Evolutionary conservation across 257 asterid species (phyloP).

Genomic region (Salvia hispanica): DNA sequence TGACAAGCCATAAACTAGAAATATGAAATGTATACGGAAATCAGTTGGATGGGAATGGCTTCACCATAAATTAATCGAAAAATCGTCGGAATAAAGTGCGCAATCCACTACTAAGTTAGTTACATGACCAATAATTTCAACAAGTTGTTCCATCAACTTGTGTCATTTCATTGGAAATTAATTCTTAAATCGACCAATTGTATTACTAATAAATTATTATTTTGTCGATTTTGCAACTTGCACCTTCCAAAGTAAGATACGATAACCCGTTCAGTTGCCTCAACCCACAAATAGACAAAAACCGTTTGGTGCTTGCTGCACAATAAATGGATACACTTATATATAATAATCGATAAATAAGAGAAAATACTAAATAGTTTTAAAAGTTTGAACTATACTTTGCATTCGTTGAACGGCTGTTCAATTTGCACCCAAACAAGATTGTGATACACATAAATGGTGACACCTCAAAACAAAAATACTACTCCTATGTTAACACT

Average conservation of each 20-base stretch:
- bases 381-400: no score
- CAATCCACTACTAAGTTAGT: slow-evolving; percentile 27
- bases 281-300: slow-evolving; percentile 25
- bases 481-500: no score
- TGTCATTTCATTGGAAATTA: slow-evolving; percentile 1
- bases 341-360: no score
- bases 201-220: neutral
- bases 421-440: no score
- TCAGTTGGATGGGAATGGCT: neutral
- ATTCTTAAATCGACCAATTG: slow-evolving; percentile 7
- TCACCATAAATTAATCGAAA: neutral
- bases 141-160: slow-evolving; percentile 30
- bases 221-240: slow-evolving; percentile 31
- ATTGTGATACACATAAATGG: no score
- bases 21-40: no score
- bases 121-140: slow-evolving; percentile 14
- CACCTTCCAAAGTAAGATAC: slow-evolving; percentile 26
- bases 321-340: neutral
- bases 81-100: slow-evolving; percentile 20
- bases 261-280: slow-evolving; percentile 10
- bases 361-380: no score
- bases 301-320: neutral
- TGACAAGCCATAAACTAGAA: no score
- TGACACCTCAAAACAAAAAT: no score
- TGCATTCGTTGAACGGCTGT: no score